These are phyloP conservation scores for Populus trichocarpa DNA, from an alignment of 441 rosid genomes.

Conservation along the genomic window DNA sequence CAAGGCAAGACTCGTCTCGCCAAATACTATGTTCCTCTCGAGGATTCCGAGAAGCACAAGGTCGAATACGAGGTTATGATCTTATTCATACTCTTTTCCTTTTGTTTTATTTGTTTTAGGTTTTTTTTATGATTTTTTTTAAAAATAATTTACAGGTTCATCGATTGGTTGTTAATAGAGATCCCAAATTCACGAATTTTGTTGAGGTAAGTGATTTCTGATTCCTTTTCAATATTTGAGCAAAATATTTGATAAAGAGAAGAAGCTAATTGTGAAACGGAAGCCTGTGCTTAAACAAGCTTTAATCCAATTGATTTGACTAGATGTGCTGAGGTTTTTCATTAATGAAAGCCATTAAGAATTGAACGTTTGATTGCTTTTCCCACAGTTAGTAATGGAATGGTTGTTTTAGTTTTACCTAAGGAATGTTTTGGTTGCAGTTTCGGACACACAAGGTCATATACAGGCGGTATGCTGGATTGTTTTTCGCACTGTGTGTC, in stretches of 20 bases:
- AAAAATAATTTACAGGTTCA: slow-evolving; percentile 56
- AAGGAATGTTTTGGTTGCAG: slow-evolving; percentile 39
- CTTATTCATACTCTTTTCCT: neutral
- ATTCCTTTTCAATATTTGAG: neutral
- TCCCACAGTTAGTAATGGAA: neutral
- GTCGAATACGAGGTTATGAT: slow-evolving; percentile 91
- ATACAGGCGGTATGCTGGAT: slow-evolving; percentile 93
- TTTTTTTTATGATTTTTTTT: neutral
- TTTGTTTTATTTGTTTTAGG: neutral
- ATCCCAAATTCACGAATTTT: slow-evolving; percentile 92
- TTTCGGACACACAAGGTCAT: slow-evolving; percentile 95
- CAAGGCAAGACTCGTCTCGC: slow-evolving; percentile 99
- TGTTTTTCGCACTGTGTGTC: slow-evolving; percentile 89
- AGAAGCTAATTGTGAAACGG: neutral
- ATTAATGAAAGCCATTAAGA: neutral
- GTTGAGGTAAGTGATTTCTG: slow-evolving; percentile 67
- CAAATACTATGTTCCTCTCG: slow-evolving; percentile 96
- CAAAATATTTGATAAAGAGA: neutral
- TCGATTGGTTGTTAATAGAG: slow-evolving; percentile 93
- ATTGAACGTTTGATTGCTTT: neutral
- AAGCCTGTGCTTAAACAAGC: neutral
- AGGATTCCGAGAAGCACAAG: slow-evolving; percentile 97
- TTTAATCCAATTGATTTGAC: neutral
- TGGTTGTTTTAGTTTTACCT: neutral
- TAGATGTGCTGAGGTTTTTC: neutral